phyloP scores from a whole-genome alignment of 768 basidiomycete genomes.

The Obba rivulosa region DNA sequence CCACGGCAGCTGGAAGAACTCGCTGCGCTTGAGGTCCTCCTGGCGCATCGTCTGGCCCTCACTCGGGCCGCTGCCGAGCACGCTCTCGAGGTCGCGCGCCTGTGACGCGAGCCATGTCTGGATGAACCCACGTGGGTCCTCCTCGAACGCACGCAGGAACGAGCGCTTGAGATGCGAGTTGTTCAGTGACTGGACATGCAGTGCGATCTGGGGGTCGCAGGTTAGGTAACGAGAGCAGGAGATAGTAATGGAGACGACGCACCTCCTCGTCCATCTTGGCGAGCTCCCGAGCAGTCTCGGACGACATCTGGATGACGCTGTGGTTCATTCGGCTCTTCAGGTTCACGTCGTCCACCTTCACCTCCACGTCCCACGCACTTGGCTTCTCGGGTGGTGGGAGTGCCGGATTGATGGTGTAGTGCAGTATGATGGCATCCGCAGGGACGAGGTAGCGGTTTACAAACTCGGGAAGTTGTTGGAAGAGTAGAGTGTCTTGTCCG shows the following conservation, averaged over 20 bases:
- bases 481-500: conserved; percentile 60
- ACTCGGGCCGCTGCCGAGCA: conserved; percentile 82
- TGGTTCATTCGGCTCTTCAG: conserved; percentile 69
- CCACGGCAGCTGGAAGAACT: conserved; percentile 91
- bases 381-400: conserved; percentile 54
- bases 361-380: conserved; percentile 78
- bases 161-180: conserved; percentile 84
- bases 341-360: conserved; percentile 78
- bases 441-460: conserved; percentile 75
- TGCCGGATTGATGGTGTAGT: conserved; percentile 67
- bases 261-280: conserved; percentile 87
- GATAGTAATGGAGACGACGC: neutral
- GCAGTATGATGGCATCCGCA: conserved; percentile 76
- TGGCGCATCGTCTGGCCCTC: conserved; percentile 78
- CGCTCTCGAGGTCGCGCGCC: conserved; percentile 82
- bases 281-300: conserved; percentile 65
- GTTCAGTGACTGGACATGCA: conserved; percentile 77
- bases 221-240: neutral
- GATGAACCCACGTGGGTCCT: conserved; percentile 75
- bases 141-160: conserved; percentile 78
- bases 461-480: conserved; percentile 79
- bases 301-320: conserved; percentile 61
- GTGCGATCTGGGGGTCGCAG: conserved; percentile 54
- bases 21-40: conserved; percentile 83
- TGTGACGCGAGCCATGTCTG: conserved; percentile 91